Percentiles rank a stretch among this genome's conserved stretches.
Conservation (phyloP, 768 basidiomycete species). For the Nevesoporus exiguus region DNA sequence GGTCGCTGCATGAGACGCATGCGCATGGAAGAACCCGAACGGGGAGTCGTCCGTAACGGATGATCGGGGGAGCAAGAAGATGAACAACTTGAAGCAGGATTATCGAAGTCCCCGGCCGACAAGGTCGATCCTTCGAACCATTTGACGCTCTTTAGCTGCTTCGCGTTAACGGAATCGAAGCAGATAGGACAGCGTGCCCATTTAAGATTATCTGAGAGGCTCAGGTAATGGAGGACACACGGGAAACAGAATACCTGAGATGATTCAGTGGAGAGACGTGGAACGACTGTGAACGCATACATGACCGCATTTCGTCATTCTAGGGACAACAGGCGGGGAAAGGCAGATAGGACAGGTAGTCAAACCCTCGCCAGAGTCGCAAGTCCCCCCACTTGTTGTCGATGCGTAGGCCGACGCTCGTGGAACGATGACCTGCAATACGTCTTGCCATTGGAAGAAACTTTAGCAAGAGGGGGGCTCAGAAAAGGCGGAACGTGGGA, state of each 20-base stretch:
- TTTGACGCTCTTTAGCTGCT: slow-evolving; percentile 89
- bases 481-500: background rate
- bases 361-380: slow-evolving; percentile 52
- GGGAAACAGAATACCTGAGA: slow-evolving; percentile 88
- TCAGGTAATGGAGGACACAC: slow-evolving; percentile 89
- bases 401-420: slow-evolving; percentile 73
- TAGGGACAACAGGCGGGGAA: slow-evolving; percentile 81
- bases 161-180: slow-evolving; percentile 87
- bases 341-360: slow-evolving; percentile 94
- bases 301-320: slow-evolving; percentile 98
- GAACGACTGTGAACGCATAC: slow-evolving; percentile 47
- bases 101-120: slow-evolving; percentile 30
- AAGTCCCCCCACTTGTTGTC: slow-evolving; percentile 47
- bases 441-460: slow-evolving; percentile 94
- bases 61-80: slow-evolving; percentile 43
- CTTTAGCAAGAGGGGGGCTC: slow-evolving; percentile 37
- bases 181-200: slow-evolving; percentile 96
- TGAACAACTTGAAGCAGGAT: slow-evolving; percentile 33
- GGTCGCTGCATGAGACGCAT: slow-evolving; percentile 93
- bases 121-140: slow-evolving; percentile 65
- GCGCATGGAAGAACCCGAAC: slow-evolving; percentile 57
- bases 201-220: slow-evolving; percentile 74
- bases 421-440: slow-evolving; percentile 91
- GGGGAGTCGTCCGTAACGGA: slow-evolving; percentile 40
- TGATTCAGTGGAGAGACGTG: slow-evolving; percentile 15